A percentile compares a stretch with the other conserved stretches of the same genome.
These are phyloP conservation scores for Casuarina cunninghamiana DNA, from an alignment of 306 rosid genomes.

Conservation along the genomic window DNA sequence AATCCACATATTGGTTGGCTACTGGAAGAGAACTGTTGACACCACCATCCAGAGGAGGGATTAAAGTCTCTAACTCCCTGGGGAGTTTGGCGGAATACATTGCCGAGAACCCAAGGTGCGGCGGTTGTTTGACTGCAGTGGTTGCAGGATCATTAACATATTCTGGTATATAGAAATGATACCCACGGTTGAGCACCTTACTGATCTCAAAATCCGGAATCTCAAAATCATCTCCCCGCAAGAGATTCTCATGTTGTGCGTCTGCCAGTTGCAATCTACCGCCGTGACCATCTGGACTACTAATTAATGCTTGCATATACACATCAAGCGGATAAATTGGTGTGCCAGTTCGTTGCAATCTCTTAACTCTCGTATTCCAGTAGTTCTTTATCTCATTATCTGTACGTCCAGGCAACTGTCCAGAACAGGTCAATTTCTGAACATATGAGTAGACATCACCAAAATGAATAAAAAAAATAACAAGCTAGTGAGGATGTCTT, in stretches of 20 bases:
- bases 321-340: conserved; percentile 67
- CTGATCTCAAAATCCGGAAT: conserved; percentile 51
- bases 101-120: conserved; percentile 32
- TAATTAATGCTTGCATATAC: conserved; percentile 31
- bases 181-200: conserved; percentile 18
- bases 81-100: conserved; percentile 44
- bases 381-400: conserved; percentile 84
- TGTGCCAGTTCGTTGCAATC: conserved; percentile 55
- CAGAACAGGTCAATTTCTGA: neutral
- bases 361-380: conserved; percentile 68
- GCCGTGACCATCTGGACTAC: conserved; percentile 43
- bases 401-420: conserved; percentile 78
- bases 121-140: conserved; percentile 41
- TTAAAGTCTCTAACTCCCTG: conserved; percentile 35
- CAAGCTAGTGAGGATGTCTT: neutral
- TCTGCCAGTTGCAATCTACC: conserved; percentile 22
- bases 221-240: conserved; percentile 36
- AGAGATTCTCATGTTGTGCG: conserved; percentile 29
- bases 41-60: conserved; percentile 32
- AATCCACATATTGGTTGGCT: conserved; percentile 40
- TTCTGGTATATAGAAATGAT: conserved; percentile 35
- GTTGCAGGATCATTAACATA: conserved; percentile 35
- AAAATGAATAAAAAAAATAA: neutral
- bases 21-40: conserved; percentile 29
- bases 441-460: neutral